Percentiles rank a stretch among this genome's conserved stretches.
Evolutionary conservation across 2,329 filamentous ascomycete genomes (phyloP).

Genomic region (Fusarium tanahbumbuense): DNA sequence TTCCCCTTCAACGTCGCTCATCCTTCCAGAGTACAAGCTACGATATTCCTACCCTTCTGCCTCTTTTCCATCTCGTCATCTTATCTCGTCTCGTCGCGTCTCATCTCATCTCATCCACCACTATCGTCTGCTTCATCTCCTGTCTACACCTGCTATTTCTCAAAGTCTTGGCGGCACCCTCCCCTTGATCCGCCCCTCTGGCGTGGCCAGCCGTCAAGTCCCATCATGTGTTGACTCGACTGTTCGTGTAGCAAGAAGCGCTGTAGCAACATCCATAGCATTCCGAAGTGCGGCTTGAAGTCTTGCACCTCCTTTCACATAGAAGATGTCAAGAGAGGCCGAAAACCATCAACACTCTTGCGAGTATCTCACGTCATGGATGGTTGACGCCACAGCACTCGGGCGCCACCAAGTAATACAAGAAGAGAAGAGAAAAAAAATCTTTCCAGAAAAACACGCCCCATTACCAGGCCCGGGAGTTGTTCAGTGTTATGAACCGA

Average conservation of each 20-base stretch:
- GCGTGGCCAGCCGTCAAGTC: constrained; percentile 2
- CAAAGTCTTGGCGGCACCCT: constrained; percentile 6
- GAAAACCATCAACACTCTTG: constrained; percentile 38
- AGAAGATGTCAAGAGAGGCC: constrained; percentile 23
- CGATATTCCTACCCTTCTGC: constrained; percentile 19
- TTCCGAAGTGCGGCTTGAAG: constrained; percentile 14
- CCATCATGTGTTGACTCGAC: constrained; percentile 11
- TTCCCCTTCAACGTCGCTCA: constrained; percentile 40
- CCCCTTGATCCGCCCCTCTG: constrained; percentile 10
- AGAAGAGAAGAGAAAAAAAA: constrained; percentile 31
- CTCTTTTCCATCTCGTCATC: constrained; percentile 30
- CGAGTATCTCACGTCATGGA: constrained; percentile 32
- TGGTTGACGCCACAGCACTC: constrained; percentile 28
- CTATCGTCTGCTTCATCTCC: constrained; percentile 11
- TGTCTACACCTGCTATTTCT: constrained; percentile 17
- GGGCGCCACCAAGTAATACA: constrained; percentile 45
- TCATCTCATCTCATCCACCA: constrained; percentile 10
- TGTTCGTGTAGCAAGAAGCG: constrained; percentile 5
- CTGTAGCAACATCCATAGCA: constrained; percentile 4
- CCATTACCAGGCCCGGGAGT: constrained; percentile 22
- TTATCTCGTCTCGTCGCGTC: constrained; percentile 3
- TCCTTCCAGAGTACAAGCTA: constrained; percentile 47
- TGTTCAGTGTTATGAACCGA: constrained; percentile 41
- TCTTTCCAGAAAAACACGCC: constrained; percentile 45
- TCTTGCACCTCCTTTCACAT: constrained; percentile 3